These are phyloP conservation scores for Metarhizium brunneum DNA, from an alignment of 2,329 filamentous ascomycete genomes.

Conservation along the genomic window DNA sequence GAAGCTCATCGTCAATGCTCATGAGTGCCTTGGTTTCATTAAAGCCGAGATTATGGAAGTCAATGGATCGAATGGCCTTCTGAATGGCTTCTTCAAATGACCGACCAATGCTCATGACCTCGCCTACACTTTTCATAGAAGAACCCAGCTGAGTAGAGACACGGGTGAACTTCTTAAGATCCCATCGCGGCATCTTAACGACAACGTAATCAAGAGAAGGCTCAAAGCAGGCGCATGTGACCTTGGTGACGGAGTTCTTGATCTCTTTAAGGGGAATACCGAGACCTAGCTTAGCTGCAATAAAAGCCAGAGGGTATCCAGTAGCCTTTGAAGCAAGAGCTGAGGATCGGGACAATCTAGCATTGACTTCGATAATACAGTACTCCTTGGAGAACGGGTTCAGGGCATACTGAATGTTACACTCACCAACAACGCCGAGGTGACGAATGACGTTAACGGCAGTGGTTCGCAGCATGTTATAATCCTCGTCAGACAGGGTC, in stretches of 20 bases:
- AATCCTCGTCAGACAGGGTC: slow-evolving; percentile 93
- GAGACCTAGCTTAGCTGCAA: slow-evolving; percentile 91
- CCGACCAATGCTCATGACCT: slow-evolving; percentile 96
- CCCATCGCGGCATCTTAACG: slow-evolving; percentile 98
- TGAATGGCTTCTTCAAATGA: slow-evolving; percentile 98
- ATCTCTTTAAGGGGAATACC: slow-evolving; percentile 95
- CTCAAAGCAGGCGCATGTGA: slow-evolving; percentile 96
- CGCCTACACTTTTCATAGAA: slow-evolving; percentile 99
- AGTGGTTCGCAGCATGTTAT: slow-evolving; percentile 97
- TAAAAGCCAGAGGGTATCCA: slow-evolving; percentile 91
- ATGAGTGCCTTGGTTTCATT: slow-evolving; percentile 86
- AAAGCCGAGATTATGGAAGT: slow-evolving; percentile 92
- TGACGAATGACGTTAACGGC: slow-evolving; percentile 96
- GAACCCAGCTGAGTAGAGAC: slow-evolving; percentile 94
- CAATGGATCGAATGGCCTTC: slow-evolving; percentile 91
- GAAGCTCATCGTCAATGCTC: slow-evolving; percentile 91
- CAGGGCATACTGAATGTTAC: slow-evolving; percentile 96
- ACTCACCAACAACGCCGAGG: slow-evolving; percentile 94
- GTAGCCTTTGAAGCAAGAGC: slow-evolving; percentile 95
- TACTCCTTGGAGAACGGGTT: slow-evolving; percentile 95
- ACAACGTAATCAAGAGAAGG: slow-evolving; percentile 96
- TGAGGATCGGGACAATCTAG: slow-evolving; percentile 87
- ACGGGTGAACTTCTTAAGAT: slow-evolving; percentile 96
- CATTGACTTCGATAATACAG: slow-evolving; percentile 99
- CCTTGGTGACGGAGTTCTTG: slow-evolving; percentile 89